Evolutionary conservation across 495 filamentous ascomycete species (phyloP), one percentile per base, ranked within the genome.

Genomic region (Penicillium paxilli): DNA sequence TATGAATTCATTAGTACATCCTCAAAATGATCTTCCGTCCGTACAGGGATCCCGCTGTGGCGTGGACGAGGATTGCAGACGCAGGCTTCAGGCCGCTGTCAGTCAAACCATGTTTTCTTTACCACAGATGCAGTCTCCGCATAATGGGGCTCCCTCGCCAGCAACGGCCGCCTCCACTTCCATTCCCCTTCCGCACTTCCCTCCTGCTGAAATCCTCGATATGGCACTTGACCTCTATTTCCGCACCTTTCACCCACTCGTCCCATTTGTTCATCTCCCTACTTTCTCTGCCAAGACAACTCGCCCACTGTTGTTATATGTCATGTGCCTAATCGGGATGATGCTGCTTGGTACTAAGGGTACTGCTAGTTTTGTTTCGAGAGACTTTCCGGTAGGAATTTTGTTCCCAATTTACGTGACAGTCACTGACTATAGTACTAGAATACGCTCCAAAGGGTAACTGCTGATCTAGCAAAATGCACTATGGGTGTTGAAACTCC

Each of bases 221-320:
- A 79, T 80, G 68, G 76, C 76, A n/a, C 64, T 82, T n/a, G 79
- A 82, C 45, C 59, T 79, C 16, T 82, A 74, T 51, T 77, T 82
- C 49, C 73, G 75, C 38, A 73, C 74, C 8, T 80, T 79, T 49
- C 74, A 80, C 51, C 74, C 77, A 4, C 66, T 79, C 12, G 64
- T 80, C n/a, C 78, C 77, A 1, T 78, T 80, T 58, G 70, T 82
- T 6, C 79, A 82, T 57, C 62, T 75, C 5, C 76, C 79, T 5
- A 78, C 78, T 1, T 82, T 80, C 52, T 75, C 69, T 17, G 76
- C 78, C 1, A 78, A 73, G 51, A 75, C 70, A 28, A 70, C 73
- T 5, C 69, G 64, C 16, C 64, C 59, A 24, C 66, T 76, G 7
- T 47, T 80, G 3, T 55, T 82, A 6, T 75, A 78, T 44, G 65